Base-by-base conservation (phyloP, 2,329 filamentous ascomycete genomes). In the Penicillium sp. region DNA sequence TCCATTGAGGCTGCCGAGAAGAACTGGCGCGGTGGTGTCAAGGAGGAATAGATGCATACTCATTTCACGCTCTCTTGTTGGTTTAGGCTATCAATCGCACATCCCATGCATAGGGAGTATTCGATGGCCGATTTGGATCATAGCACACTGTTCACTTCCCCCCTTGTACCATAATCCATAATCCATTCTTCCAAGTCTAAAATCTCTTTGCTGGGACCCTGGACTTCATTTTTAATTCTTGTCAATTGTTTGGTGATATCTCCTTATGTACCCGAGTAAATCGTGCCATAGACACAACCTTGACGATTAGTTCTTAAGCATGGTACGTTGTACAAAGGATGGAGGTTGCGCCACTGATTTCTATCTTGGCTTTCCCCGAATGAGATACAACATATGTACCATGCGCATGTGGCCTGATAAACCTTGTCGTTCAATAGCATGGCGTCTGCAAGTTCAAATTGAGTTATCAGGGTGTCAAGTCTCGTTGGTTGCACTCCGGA, bases 1-100 rank as follows among this genome's bases (percentile, higher is more conserved):
- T 86, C 89, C 53, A 72, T 79, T 52, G 76, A 79, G 67, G 72
- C 67, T 38, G 77, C 77, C 7, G 77, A 79, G 70, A 75, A 77
- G 68, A 75, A 77, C 63, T 78, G 74, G 65, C 74, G 77, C 47
- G 77, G 77, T 45, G 77, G 77, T 64, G 76, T 77, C 51, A 79
- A 79, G 71, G 77, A 79, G 61, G 77, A 79, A 63, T 79, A 77
- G 66, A 38, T 13, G 11, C 41, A 32, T 38, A n/a, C 10, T 4
- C 26, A 5, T 23, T 23, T 5, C n/a, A n/a, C n/a, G n/a, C 23
- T 23, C 5, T 23, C 5, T 19, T 14, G 7, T 26, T 23, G 13
- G n/a, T 47, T 16, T 40, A 7, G 42, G 35, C 4, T 14, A 40
- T 35, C 49, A 47, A 34, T n/a, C 23, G 42, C 13, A 9, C 13